phyloP scores from a whole-genome alignment of 2,329 filamentous ascomycete species.

The Xylariomycetidae sp. region DNA sequence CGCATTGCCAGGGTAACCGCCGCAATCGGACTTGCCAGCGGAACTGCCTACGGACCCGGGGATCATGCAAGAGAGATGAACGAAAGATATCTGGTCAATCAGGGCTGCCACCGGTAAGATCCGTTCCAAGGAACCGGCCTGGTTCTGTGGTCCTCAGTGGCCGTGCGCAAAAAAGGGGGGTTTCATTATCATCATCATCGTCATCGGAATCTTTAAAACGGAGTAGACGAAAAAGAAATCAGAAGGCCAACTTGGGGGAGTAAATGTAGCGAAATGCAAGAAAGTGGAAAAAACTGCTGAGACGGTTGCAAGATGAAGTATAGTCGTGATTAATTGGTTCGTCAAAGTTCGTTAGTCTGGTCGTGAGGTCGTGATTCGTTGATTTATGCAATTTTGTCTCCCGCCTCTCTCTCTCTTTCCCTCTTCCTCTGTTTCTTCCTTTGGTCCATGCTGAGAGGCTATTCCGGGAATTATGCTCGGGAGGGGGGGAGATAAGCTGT shows the following conservation, averaged over 20 bases:
- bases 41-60: too few species aligned
- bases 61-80: too few species aligned
- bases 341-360: conserved; percentile 13
- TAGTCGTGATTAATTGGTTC: too few species aligned
- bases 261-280: conserved; percentile 4
- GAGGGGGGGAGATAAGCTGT: conserved; percentile 28
- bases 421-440: conserved; percentile 8
- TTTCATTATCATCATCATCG: conserved; percentile 15
- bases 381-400: conserved; percentile 30
- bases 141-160: conserved; percentile 19
- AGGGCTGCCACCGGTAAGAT: too few species aligned
- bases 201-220: conserved; percentile 8
- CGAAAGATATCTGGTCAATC: too few species aligned
- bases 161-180: too few species aligned
- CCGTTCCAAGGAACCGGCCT: conserved; percentile 21
- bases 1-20: too few species aligned
- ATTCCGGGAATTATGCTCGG: conserved; percentile 27
- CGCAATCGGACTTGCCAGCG: too few species aligned
- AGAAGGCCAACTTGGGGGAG: conserved; percentile 15
- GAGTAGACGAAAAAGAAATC: conserved; percentile 10
- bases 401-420: conserved; percentile 20
- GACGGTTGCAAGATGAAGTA: conserved; percentile 20
- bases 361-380: conserved; percentile 30
- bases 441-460: conserved; percentile 25
- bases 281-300: conserved; percentile 12